phyloP scores from a whole-genome alignment of 306 rosid genomes.

The Vigna radiata region DNA sequence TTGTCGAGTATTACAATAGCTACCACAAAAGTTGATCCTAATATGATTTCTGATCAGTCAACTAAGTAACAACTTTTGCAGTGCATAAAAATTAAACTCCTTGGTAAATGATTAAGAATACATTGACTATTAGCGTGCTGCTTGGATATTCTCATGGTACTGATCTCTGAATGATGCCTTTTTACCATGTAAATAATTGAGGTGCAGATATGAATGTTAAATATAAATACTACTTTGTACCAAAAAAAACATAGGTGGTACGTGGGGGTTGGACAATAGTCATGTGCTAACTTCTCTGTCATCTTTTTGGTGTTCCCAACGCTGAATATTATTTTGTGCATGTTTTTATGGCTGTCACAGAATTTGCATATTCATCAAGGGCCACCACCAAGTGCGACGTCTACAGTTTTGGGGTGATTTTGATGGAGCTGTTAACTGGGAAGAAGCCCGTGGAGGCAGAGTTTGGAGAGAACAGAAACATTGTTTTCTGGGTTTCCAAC shows the following conservation, averaged over 20 bases:
- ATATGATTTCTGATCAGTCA: not conserved
- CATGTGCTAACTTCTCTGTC: constrained; percentile 31
- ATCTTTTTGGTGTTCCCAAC: not conserved
- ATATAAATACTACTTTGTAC: not conserved
- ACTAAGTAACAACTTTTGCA: not conserved
- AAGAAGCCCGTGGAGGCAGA: constrained; percentile 86
- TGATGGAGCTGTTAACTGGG: constrained; percentile 93
- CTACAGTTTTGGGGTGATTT: constrained; percentile 91
- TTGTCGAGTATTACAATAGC: not conserved
- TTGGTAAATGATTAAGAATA: constrained; percentile 22
- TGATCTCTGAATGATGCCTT: not conserved
- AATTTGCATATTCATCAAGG: constrained; percentile 92
- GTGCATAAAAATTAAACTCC: not conserved
- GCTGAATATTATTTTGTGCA: constrained; percentile 22
- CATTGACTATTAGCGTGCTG: not conserved
- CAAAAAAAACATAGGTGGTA: not conserved
- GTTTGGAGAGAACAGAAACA: constrained; percentile 91
- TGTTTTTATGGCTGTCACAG: constrained; percentile 59
- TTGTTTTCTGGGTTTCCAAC: constrained; percentile 86
- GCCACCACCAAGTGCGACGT: constrained; percentile 96
- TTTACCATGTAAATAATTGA: not conserved
- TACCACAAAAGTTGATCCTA: not conserved
- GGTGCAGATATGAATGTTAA: not conserved
- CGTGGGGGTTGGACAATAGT: constrained; percentile 19
- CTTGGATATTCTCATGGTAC: constrained; percentile 26